Base-by-base conservation (phyloP, 1,284 basidiomycete genomes). In the Heliocybe sulcata region DNA sequence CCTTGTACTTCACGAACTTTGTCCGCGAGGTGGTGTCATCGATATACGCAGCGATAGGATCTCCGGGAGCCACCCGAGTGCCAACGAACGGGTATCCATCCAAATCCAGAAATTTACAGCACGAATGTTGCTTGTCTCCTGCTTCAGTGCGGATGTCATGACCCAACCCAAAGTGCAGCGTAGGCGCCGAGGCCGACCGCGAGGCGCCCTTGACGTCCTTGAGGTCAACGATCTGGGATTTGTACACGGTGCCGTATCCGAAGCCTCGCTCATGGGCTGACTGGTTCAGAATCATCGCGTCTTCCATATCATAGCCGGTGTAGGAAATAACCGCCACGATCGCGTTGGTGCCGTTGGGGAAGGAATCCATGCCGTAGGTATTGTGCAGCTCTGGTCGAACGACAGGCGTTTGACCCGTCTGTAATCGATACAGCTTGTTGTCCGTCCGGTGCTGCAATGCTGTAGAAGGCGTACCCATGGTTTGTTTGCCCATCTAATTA, bases 261-360 rank as follows among this genome's bases (percentile, higher is more conserved):
- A 99, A 99, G 0, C 97, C 97, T 45, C 97, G 88, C 72, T 99
- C 97, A 68, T 99, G 94, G 2, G 94, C 90, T 2, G 94, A 98
- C 76, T 99, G 99, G 75, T 99, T 99, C 54, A 99, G 75, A 63
- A 99, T 99, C 97, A 99, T 99, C 59, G 97, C 97, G 65, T 99
- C 97, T 74, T 99, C 97, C 97, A 99, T 99, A 70, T 99, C 97
- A 72, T 99, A 99, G 4, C 97, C 97, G 0, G 97, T 99, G 71
- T 99, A 99, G 0, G 97, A 99, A 63, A 99, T 98, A 67, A 99
- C 97, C 22, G 97, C 97, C 53, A 99, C 97, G 56, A 99, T 81
- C 16, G 97, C 97, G 70, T 99, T 99, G 45, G 92, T 98, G 16
- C 96, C 97, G 67, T 97, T 99, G 1, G 97, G 97, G 80, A 95